phyloP scores from a whole-genome alignment of 805 yeast genomes.

The Wickerhamiella allomyrinae region DNA sequence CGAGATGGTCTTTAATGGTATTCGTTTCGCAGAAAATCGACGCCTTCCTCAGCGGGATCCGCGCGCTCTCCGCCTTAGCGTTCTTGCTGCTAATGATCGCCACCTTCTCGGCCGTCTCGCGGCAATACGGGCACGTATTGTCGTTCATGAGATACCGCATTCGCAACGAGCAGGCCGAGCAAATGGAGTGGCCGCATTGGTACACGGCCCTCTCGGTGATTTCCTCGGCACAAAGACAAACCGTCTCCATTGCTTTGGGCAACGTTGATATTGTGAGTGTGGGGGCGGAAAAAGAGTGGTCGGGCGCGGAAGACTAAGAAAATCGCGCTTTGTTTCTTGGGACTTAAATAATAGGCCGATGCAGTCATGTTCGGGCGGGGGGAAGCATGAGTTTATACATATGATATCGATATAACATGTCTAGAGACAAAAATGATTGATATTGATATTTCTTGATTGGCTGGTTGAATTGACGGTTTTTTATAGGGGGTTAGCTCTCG shows the following conservation, averaged over 20 bases:
- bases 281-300: too few relatives aligned
- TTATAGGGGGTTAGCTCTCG: too few relatives aligned
- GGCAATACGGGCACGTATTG: constrained; percentile 67
- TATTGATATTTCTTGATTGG: too few relatives aligned
- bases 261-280: too few relatives aligned
- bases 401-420: too few relatives aligned
- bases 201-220: constrained; percentile 52
- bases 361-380: too few relatives aligned
- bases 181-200: constrained; percentile 73
- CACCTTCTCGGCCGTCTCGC: constrained; percentile 47
- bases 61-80: constrained; percentile 14
- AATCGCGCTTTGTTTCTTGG: too few relatives aligned
- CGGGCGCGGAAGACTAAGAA: too few relatives aligned
- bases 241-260: neutral
- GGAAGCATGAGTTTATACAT: too few relatives aligned
- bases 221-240: constrained; percentile 57
- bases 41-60: constrained; percentile 27
- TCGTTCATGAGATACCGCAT: constrained; percentile 69
- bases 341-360: too few relatives aligned
- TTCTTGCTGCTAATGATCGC: constrained; percentile 38
- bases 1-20: constrained; percentile 33
- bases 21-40: constrained; percentile 48
- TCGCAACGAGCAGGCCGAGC: constrained; percentile 70
- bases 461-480: too few relatives aligned
- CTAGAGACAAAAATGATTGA: too few relatives aligned